Percentiles rank a stretch among this genome's conserved stretches.
Conservation (phyloP, 345 rosid genomes). For the Gossypium anomalum region DNA sequence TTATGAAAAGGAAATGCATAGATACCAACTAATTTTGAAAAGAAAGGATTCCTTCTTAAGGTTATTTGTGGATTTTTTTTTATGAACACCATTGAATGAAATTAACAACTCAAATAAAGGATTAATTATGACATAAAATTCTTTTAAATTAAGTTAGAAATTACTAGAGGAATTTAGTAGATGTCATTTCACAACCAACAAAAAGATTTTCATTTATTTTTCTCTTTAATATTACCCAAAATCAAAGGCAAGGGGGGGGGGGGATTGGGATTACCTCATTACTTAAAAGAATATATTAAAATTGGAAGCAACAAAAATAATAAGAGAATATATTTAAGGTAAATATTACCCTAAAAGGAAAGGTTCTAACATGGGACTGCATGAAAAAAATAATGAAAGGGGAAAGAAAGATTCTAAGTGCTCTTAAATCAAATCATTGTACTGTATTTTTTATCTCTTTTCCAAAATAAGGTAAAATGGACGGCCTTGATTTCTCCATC, state of each 20-base stretch:
- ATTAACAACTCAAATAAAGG: no score
- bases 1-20: not conserved
- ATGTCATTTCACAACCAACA: not conserved
- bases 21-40: not conserved
- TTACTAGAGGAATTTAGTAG: not conserved
- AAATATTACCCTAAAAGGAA: constrained; percentile 33
- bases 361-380: constrained; percentile 23
- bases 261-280: constrained; percentile 1
- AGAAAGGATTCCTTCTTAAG: not conserved
- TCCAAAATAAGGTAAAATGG: constrained; percentile 14
- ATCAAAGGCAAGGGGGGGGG: constrained; percentile 1
- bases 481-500: constrained; percentile 31
- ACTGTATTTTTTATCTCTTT: not conserved
- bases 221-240: not conserved
- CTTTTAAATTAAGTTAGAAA: not conserved
- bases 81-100: not conserved
- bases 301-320: not conserved
- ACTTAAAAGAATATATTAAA: not conserved
- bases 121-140: no score
- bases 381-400: not conserved
- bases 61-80: not conserved
- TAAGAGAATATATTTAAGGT: not conserved
- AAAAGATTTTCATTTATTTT: not conserved
- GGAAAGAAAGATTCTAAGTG: not conserved
- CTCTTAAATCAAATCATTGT: not conserved